Percentiles rank a stretch among this genome's conserved stretches.
Evolutionary conservation across 2,329 filamentous ascomycete genomes (phyloP).

Genomic region (Diaporthe ampelina): DNA sequence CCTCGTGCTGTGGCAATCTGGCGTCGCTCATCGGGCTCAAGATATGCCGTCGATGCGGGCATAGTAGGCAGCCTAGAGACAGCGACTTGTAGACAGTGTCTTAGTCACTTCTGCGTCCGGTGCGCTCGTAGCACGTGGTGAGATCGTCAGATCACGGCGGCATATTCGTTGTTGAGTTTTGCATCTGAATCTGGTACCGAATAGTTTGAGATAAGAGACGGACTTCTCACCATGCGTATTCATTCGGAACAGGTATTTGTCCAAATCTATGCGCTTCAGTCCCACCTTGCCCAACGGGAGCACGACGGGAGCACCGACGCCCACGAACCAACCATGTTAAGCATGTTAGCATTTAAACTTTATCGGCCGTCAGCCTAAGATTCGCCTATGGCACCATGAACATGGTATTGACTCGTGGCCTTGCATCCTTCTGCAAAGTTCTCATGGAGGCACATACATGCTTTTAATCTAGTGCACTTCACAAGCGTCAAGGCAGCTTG

Average conservation of each 20-base stretch:
- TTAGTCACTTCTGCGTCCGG: not conserved
- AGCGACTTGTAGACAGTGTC: not conserved
- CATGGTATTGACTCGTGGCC: constrained; percentile 12
- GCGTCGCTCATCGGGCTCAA: constrained; percentile 5
- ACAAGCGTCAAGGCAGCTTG: not conserved
- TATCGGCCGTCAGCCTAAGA: not conserved
- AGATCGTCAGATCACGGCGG: not conserved
- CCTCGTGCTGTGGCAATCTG: constrained; percentile 4
- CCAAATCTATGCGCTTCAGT: not conserved
- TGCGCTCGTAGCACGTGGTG: not conserved
- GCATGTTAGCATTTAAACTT: not conserved
- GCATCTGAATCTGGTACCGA: not conserved
- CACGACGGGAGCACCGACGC: not conserved
- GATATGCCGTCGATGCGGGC: constrained; percentile 7
- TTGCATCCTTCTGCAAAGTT: not conserved
- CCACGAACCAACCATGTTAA: not conserved
- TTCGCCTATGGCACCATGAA: not conserved
- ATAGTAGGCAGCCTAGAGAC: not conserved
- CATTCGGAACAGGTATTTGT: not conserved
- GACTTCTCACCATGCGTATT: not conserved
- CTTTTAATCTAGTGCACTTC: not conserved
- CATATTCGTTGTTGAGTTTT: not conserved
- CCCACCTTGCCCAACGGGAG: not conserved
- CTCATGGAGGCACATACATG: too few relatives aligned
- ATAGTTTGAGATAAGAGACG: not conserved